These are phyloP conservation scores for Colletotrichum sojae DNA, from an alignment of 2,329 filamentous ascomycete genomes.

Conservation along the genomic window DNA sequence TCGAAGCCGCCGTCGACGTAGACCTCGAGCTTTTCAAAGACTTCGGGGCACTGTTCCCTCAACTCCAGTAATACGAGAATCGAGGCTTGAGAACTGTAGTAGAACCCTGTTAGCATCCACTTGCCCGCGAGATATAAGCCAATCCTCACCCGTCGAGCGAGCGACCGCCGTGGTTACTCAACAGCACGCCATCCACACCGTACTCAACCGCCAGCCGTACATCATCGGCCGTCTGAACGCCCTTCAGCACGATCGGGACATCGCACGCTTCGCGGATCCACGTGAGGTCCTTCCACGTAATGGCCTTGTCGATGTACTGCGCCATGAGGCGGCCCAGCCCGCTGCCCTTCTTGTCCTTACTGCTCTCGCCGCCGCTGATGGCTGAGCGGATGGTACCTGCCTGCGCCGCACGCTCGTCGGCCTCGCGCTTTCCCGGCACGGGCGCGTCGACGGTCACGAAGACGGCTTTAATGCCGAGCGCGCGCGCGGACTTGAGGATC, in stretches of 20 bases:
- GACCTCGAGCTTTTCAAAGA: conserved; percentile 55
- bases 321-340: conserved; percentile 62
- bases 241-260: conserved; percentile 75
- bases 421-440: conserved; percentile 68
- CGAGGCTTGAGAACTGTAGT: conserved; percentile 49
- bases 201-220: conserved; percentile 71
- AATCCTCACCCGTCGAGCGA: conserved; percentile 57
- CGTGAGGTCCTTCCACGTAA: conserved; percentile 74
- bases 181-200: conserved; percentile 76
- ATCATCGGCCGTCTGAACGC: conserved; percentile 76
- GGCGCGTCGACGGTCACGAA: conserved; percentile 73
- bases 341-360: conserved; percentile 66
- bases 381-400: conserved; percentile 56
- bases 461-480: conserved; percentile 64
- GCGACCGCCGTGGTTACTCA: conserved; percentile 79
- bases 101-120: conserved; percentile 64
- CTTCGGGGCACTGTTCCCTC: conserved; percentile 64
- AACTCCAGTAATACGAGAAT: conserved; percentile 44
- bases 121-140: conserved; percentile 60
- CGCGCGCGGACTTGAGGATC: conserved; percentile 61
- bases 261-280: conserved; percentile 70
- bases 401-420: conserved; percentile 60
- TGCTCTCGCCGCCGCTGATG: conserved; percentile 60
- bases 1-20: conserved; percentile 77
- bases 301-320: conserved; percentile 67